phyloP scores from a whole-genome alignment of 1,284 basidiomycete genomes.

The Microbotryum violaceum region DNA sequence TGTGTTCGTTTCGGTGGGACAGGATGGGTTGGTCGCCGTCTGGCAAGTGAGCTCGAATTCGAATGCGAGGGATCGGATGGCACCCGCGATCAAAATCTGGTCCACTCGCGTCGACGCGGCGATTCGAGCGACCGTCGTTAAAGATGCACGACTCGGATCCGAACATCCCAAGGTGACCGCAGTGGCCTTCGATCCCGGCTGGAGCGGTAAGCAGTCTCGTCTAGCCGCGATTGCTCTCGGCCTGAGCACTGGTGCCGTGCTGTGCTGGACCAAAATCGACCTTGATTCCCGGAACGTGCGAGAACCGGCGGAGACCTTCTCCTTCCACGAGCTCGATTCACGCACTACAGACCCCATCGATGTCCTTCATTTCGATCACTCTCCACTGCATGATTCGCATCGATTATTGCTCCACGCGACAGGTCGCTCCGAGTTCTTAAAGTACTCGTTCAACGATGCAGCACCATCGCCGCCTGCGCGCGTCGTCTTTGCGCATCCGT shows the following conservation, averaged over 20 bases:
- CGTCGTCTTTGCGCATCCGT: constrained; percentile 12
- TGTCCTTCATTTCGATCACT: background rate
- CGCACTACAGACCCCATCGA: background rate
- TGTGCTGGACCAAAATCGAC: constrained; percentile 21
- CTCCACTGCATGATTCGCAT: too few species aligned
- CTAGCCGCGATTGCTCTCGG: constrained; percentile 23
- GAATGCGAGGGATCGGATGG: constrained; percentile 1
- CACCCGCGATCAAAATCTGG: constrained; percentile 16
- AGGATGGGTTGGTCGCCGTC: constrained; percentile 23
- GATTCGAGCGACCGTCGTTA: background rate
- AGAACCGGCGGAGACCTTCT: constrained; percentile 1
- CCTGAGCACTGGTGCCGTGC: constrained; percentile 17
- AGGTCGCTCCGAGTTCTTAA: background rate
- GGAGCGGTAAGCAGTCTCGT: constrained; percentile 11
- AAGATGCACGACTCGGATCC: background rate
- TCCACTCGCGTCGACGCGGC: constrained; percentile 8
- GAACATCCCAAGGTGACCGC: background rate
- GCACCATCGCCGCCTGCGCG: background rate
- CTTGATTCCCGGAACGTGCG: background rate
- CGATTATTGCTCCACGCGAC: constrained; percentile 11
- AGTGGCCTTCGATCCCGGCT: constrained; percentile 23
- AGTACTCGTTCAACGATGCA: constrained; percentile 1
- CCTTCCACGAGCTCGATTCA: background rate
- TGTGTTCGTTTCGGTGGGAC: constrained; percentile 15
- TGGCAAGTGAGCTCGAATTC: constrained; percentile 17